Base-by-base conservation (phyloP, 306 rosid genomes). In the Quercus ilex region DNA sequence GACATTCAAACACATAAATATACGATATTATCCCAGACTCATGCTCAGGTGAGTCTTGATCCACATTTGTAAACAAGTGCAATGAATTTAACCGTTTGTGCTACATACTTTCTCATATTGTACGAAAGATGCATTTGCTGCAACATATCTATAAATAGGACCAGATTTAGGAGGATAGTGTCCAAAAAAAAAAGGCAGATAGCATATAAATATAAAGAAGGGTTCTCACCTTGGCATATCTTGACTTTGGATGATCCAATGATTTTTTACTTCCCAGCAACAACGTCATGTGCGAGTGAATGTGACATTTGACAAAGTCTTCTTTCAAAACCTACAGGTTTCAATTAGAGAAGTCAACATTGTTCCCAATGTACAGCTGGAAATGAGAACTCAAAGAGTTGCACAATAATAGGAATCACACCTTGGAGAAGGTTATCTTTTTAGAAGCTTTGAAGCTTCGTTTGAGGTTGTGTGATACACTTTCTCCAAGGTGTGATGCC, bases 261-360 rank as follows among this genome's bases (percentile, higher is more conserved):
- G 79, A 65, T 77, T 79, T 78, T 62, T 33, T 69, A 81, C 85
- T 82, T 71, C 64, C 87, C 77, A 91, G 53, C 64, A 86, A 74
- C 1, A 93, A 88, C 60, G 77, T 80, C 88, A 92, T 78, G 71
- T 84, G 91, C 28, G 95, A 89, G 73, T 80, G 91, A 83, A 91
- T 82, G 69, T 91, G 97, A 74, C 97, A 90, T 90, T 88, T 94
- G 78, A 88, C 77, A 55, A 90, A 82, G 87, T 92, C 97, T 87
- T 91, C 95, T 11, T 87, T 82, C 82, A 94, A 76, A 76, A 94
- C 91, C 97, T 94, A 74, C 84, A 84, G 52, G 71, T 55, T 72
- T 73, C 70, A 79, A 19, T 73, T 78, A 74, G 69, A 72, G 67
- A 73, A 52, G 30, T 76, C 10, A 74, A 53, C 21, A 53, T 70